These are phyloP conservation scores for Coprinopsis cinerea DNA, from an alignment of 768 basidiomycete species.

Conservation along the genomic window DNA sequence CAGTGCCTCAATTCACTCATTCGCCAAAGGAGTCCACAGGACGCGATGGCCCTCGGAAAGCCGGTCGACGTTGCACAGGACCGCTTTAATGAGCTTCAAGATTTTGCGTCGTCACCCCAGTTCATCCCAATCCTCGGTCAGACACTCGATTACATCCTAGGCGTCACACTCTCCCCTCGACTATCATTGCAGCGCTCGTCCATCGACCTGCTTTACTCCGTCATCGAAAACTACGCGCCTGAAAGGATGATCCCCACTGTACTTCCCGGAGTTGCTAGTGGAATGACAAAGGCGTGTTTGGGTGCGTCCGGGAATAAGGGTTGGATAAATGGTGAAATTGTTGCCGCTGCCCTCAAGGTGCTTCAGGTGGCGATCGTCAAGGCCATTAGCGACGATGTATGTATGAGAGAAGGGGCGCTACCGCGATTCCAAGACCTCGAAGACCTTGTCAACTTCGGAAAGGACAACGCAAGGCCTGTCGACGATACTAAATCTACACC, in stretches of 20 bases:
- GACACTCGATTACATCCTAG: constrained; percentile 70
- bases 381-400: constrained; percentile 64
- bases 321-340: constrained; percentile 70
- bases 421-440: constrained; percentile 53
- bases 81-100: constrained; percentile 32
- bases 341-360: constrained; percentile 50
- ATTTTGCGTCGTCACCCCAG: constrained; percentile 37
- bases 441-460: constrained; percentile 42
- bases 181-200: constrained; percentile 59
- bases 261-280: constrained; percentile 79
- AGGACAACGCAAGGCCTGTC: constrained; percentile 15
- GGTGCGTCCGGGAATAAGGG: constrained; percentile 48
- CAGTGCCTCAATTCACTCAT: constrained; percentile 61
- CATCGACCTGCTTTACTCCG: constrained; percentile 47
- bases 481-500: constrained; percentile 27
- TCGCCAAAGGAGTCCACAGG: constrained; percentile 39
- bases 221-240: constrained; percentile 57
- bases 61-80: constrained; percentile 18
- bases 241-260: constrained; percentile 54
- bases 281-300: constrained; percentile 66
- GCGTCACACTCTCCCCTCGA: constrained; percentile 48
- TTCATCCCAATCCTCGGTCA: constrained; percentile 80
- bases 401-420: constrained; percentile 54
- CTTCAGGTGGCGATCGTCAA: constrained; percentile 50
- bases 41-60: constrained; percentile 23